A percentile compares a stretch with the other conserved stretches of the same genome.
Conservation (phyloP, 257 asterid species). For the Penstemon newberryi region DNA sequence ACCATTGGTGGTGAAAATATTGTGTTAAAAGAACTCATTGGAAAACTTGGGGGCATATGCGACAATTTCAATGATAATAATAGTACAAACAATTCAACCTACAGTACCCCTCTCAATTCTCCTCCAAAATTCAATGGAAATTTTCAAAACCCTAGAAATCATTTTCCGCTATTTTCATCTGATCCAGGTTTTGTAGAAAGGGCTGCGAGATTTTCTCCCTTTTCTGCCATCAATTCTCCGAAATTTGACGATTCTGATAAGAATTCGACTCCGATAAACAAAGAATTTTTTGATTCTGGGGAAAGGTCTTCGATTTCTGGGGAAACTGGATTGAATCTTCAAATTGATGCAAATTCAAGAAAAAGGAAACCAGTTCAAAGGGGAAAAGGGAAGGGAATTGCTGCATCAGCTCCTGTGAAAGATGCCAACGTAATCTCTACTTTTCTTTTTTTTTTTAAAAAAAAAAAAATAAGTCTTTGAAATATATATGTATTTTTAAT, state of each 20-base stretch:
- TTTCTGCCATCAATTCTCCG: slow-evolving; percentile 38
- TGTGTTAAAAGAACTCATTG: slow-evolving; percentile 70
- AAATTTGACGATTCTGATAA: no score
- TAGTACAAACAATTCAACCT: slow-evolving; percentile 53
- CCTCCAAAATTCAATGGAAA: slow-evolving; percentile 71
- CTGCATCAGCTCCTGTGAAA: slow-evolving; percentile 34
- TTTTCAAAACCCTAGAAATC: slow-evolving; percentile 30
- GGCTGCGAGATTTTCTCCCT: slow-evolving; percentile 64
- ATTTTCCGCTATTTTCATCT: slow-evolving; percentile 47
- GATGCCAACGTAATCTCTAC: slow-evolving; percentile 46
- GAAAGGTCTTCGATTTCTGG: slow-evolving; percentile 72
- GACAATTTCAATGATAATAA: slow-evolving; percentile 31
- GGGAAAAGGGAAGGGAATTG: slow-evolving; percentile 58
- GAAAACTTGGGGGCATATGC: slow-evolving; percentile 68
- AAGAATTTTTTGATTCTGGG: slow-evolving; percentile 32
- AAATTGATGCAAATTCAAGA: slow-evolving; percentile 46
- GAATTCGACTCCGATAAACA: no score
- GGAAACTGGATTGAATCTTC: slow-evolving; percentile 29
- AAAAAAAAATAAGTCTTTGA: background rate
- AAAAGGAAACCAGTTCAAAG: slow-evolving; percentile 65
- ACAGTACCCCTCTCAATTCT: slow-evolving; percentile 68
- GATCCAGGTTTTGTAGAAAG: slow-evolving; percentile 74
- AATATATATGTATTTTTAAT: background rate
- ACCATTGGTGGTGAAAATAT: slow-evolving; percentile 39
- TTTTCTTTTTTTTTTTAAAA: background rate